Percentiles rank a stretch among this genome's conserved stretches.
Evolutionary conservation across 805 yeast genomes (phyloP).

Genomic region (Saccharomycopsis lassenensis): DNA sequence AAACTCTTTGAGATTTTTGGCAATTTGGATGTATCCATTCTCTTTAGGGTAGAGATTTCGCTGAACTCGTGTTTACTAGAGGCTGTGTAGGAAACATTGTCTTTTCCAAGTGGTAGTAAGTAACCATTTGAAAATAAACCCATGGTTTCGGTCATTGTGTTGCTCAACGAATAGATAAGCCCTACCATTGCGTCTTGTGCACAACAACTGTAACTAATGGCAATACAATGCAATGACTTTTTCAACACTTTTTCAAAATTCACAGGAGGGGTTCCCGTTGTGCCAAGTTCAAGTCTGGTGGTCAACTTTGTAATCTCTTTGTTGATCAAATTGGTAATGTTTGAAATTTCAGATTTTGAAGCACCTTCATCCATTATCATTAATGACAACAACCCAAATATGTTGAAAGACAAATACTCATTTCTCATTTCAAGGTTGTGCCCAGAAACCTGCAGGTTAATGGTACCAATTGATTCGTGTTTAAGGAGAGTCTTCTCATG

Average conservation of each 20-base stretch:
- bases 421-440: slow-evolving; percentile 13
- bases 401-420: slow-evolving; percentile 12
- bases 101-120: too few species aligned
- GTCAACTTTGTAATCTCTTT: slow-evolving; percentile 35
- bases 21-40: too few species aligned
- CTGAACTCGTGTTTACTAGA: slow-evolving; percentile 3
- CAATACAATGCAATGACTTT: slow-evolving; percentile 26
- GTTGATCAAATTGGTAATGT: slow-evolving; percentile 37
- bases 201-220: slow-evolving; percentile 53
- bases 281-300: too few species aligned
- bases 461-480: too few species aligned
- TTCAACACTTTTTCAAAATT: slow-evolving; percentile 23
- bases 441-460: too few species aligned
- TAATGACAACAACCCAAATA: slow-evolving; percentile 16
- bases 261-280: slow-evolving; percentile 41
- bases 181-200: slow-evolving; percentile 79
- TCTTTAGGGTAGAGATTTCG: too few species aligned
- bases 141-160: slow-evolving; percentile 41
- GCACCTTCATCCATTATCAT: slow-evolving; percentile 15
- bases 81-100: slow-evolving; percentile 1
- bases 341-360: slow-evolving; percentile 22
- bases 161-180: slow-evolving; percentile 72
- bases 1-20: too few species aligned
- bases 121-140: not conserved
- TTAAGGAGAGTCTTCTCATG: too few species aligned